A percentile compares a stretch with the other conserved stretches of the same genome.
phyloP scores from a whole-genome alignment of 768 basidiomycete genomes.

The Agrocybe praecox region DNA sequence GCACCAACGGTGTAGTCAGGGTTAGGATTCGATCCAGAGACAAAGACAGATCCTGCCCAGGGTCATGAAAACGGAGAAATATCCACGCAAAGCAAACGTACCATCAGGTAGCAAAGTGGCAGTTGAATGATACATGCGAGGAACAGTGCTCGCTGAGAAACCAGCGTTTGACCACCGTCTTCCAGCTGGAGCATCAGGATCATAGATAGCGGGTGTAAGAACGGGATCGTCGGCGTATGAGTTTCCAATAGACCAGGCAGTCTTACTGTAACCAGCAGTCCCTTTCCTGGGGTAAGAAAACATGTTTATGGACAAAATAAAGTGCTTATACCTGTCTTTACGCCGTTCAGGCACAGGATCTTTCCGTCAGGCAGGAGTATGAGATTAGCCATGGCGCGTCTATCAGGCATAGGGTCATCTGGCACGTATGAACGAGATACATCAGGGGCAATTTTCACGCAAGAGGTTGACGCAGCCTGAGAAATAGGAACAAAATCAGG shows the following conservation, averaged over 20 bases:
- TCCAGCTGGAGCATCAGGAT: slow-evolving; percentile 60
- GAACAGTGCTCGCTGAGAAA: slow-evolving; percentile 55
- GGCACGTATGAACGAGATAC: slow-evolving; percentile 54
- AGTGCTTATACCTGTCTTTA: slow-evolving; percentile 51
- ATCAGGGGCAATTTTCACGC: slow-evolving; percentile 80
- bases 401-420: slow-evolving; percentile 67
- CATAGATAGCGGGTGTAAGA: slow-evolving; percentile 58
- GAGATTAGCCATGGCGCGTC: slow-evolving; percentile 72
- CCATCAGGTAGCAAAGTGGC: slow-evolving; percentile 71
- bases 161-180: slow-evolving; percentile 64
- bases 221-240: slow-evolving; percentile 66
- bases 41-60: slow-evolving; percentile 57
- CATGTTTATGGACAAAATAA: slow-evolving; percentile 13
- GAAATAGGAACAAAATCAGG: slow-evolving; percentile 50
- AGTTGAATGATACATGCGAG: slow-evolving; percentile 78
- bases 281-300: slow-evolving; percentile 34
- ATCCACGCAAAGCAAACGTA: not conserved
- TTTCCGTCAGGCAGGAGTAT: slow-evolving; percentile 71
- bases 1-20: slow-evolving; percentile 54
- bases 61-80: not conserved
- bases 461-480: slow-evolving; percentile 66
- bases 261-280: slow-evolving; percentile 67
- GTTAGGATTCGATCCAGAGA: slow-evolving; percentile 85
- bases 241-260: slow-evolving; percentile 54
- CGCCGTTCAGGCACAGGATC: slow-evolving; percentile 71